A percentile compares a stretch with the other conserved stretches of the same genome.
These are phyloP conservation scores for Xylaria sp. DNA, from an alignment of 495 filamentous ascomycete species.

Conservation along the genomic window DNA sequence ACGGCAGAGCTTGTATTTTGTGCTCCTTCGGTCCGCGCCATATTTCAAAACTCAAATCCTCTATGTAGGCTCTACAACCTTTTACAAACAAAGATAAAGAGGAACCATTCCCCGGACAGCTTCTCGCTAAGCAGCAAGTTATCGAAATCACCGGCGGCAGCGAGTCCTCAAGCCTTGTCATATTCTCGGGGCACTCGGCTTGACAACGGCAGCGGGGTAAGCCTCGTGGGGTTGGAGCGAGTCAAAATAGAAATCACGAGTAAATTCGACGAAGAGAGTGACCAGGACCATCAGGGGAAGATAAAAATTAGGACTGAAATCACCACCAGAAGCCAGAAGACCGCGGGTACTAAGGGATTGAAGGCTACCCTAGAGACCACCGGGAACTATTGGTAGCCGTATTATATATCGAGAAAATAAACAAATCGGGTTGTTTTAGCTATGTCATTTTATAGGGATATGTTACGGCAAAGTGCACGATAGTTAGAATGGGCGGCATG, in stretches of 20 bases:
- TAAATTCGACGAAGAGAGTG: neutral
- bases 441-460: neutral
- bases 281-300: neutral
- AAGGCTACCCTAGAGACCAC: neutral
- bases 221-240: neutral
- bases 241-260: neutral
- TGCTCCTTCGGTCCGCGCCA: neutral
- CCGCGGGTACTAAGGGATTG: neutral
- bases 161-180: neutral
- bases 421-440: neutral
- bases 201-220: neutral
- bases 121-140: neutral
- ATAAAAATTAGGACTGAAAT: slow-evolving; percentile 11
- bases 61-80: neutral
- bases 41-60: neutral
- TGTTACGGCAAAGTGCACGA: neutral
- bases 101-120: neutral
- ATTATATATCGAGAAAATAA: neutral
- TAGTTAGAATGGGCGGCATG: neutral
- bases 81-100: neutral
- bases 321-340: neutral
- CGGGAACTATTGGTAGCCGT: neutral
- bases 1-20: slow-evolving; percentile 1
- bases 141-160: neutral
- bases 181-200: neutral